Percentiles rank a stretch among this genome's conserved stretches.
These are phyloP conservation scores for Macrolepiota albuminosa DNA, from an alignment of 768 basidiomycete species.

Conservation along the genomic window DNA sequence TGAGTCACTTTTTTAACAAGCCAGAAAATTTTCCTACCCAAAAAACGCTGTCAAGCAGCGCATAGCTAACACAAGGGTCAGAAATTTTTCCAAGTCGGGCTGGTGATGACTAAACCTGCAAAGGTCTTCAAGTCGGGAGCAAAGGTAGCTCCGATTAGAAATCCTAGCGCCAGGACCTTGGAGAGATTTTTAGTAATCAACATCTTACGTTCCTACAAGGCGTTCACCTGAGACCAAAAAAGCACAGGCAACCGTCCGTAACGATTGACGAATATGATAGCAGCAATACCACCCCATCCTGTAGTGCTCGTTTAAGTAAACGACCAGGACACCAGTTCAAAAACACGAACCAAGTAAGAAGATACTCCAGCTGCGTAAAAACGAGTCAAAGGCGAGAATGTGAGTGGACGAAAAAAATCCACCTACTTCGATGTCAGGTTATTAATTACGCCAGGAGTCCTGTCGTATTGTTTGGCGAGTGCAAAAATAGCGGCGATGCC, in stretches of 20 bases:
- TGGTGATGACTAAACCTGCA: slow-evolving; percentile 16
- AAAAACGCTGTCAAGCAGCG: slow-evolving; percentile 30
- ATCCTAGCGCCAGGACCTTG: slow-evolving; percentile 45
- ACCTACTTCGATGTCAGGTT: slow-evolving; percentile 46
- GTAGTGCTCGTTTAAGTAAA: neutral
- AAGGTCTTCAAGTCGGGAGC: slow-evolving; percentile 47
- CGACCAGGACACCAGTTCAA: neutral
- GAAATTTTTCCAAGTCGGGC: neutral
- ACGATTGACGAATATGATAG: slow-evolving; percentile 46
- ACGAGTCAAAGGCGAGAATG: neutral
- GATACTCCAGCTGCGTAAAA: slow-evolving; percentile 44
- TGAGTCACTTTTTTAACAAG: neutral
- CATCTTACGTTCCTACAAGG: neutral
- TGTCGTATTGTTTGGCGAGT: slow-evolving; percentile 47
- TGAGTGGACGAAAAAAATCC: neutral
- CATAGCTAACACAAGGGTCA: slow-evolving; percentile 19
- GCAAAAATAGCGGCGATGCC: slow-evolving; percentile 56
- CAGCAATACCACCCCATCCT: slow-evolving; percentile 44
- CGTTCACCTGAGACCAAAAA: slow-evolving; percentile 48
- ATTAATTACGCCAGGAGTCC: slow-evolving; percentile 48
- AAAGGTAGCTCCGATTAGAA: slow-evolving; percentile 48
- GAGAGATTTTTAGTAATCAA: neutral
- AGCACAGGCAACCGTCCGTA: slow-evolving; percentile 56
- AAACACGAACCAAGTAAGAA: slow-evolving; percentile 38
- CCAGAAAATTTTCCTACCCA: slow-evolving; percentile 15